phyloP scores from a whole-genome alignment of 352 stramenopile genomes.

The Globisporangium sylvaticum region DNA sequence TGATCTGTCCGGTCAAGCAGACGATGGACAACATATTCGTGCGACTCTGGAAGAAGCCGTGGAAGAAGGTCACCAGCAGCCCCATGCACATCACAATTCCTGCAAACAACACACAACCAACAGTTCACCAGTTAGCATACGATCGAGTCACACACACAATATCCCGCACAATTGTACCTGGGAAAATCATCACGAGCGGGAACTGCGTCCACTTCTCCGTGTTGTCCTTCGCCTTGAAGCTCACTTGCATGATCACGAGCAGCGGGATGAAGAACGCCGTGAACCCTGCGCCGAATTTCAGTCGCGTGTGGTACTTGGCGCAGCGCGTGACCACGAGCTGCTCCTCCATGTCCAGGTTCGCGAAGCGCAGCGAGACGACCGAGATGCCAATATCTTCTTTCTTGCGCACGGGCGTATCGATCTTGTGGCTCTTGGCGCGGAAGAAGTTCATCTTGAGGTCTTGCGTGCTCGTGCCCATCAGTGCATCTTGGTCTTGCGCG shows the following conservation, averaged over 20 bases:
- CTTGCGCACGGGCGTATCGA: conserved; percentile 26
- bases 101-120: neutral
- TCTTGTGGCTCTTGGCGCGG: conserved; percentile 32
- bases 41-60: conserved; percentile 54
- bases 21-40: conserved; percentile 49
- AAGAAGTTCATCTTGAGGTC: conserved; percentile 79
- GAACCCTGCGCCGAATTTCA: conserved; percentile 71
- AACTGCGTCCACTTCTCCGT: conserved; percentile 63
- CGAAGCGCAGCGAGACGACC: conserved; percentile 65
- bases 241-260: conserved; percentile 84
- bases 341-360: conserved; percentile 63
- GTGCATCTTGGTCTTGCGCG: conserved; percentile 38
- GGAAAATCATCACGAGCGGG: conserved; percentile 79
- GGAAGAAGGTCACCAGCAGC: conserved; percentile 60
- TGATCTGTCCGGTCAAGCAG: conserved; percentile 71
- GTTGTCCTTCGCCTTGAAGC: conserved; percentile 68
- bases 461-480: conserved; percentile 53
- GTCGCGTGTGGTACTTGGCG: conserved; percentile 67
- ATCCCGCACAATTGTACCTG: conserved; percentile 20
- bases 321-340: conserved; percentile 43
- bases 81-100: conserved; percentile 76
- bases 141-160: neutral
- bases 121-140: neutral
- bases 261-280: conserved; percentile 82
- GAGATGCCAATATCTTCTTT: conserved; percentile 82